Conservation (phyloP, 164 flowering plant genomes). For the Buxus sempervirens region DNA sequence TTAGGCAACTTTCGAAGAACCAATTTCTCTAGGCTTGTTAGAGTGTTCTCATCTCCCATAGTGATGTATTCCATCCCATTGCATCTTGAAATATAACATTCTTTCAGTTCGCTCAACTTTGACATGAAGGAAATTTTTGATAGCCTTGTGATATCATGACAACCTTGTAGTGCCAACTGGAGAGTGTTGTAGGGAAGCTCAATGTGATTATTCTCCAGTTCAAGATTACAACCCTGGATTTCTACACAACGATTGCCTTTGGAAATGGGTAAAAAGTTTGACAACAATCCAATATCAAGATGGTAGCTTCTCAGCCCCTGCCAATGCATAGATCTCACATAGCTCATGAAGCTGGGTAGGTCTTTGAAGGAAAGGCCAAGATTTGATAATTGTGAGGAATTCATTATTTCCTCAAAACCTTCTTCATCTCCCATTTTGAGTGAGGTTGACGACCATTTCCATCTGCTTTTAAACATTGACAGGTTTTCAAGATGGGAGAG, state of each 20-base stretch:
- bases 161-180: constrained; percentile 6
- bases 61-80: background rate
- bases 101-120: background rate
- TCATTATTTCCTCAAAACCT: background rate
- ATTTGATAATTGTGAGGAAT: background rate
- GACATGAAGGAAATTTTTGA: background rate
- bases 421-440: background rate
- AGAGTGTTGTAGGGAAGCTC: constrained; percentile 7
- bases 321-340: constrained; percentile 12
- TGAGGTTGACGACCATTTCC: background rate
- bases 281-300: constrained; percentile 4
- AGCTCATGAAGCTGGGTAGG: background rate
- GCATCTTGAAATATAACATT: constrained; percentile 1
- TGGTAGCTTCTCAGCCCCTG: constrained; percentile 3
- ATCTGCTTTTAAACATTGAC: background rate
- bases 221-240: constrained; percentile 1
- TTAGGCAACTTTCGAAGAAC: background rate
- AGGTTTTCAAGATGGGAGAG: constrained; percentile 1
- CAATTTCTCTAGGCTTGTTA: constrained; percentile 8
- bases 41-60: background rate
- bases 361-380: constrained; percentile 8
- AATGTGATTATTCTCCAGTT: background rate
- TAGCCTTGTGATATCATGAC: background rate
- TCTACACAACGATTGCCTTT: constrained; percentile 3
- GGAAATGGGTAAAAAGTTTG: constrained; percentile 4